Percentiles rank a stretch among this genome's conserved stretches.
phyloP scores from a whole-genome alignment of 768 basidiomycete genomes.

The Auriscalpium microsporum region DNA sequence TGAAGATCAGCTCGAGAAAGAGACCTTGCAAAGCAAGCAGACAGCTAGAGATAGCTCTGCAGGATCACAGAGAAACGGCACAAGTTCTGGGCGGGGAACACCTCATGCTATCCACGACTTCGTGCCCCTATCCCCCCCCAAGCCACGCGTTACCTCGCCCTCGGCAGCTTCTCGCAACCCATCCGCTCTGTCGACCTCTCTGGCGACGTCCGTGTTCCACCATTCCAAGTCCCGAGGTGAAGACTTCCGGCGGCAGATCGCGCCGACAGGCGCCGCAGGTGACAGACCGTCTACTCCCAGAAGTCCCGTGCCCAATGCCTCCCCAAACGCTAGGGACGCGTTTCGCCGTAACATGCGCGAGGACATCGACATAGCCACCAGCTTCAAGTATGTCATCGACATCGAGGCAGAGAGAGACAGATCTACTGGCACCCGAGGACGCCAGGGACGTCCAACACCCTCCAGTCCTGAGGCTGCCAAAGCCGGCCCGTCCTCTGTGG shows the following conservation, averaged over 20 bases:
- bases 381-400: conserved; percentile 39
- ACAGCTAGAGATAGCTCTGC: not conserved
- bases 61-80: not conserved
- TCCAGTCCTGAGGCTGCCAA: not conserved
- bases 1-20: conserved; percentile 33
- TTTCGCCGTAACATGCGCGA: conserved; percentile 42
- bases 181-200: conserved; percentile 66
- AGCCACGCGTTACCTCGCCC: conserved; percentile 30
- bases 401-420: conserved; percentile 31
- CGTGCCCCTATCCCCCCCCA: conserved; percentile 36
- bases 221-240: conserved; percentile 33
- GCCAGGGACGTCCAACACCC: conserved; percentile 2
- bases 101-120: conserved; percentile 45
- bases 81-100: conserved; percentile 4
- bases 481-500: too few relatives aligned
- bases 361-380: conserved; percentile 35
- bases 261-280: conserved; percentile 1
- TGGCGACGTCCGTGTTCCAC: conserved; percentile 51
- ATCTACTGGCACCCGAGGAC: conserved; percentile 10
- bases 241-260: conserved; percentile 6
- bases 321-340: conserved; percentile 19
- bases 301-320: too few relatives aligned
- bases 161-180: conserved; percentile 28
- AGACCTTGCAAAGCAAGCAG: conserved; percentile 10
- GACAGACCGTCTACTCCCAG: too few relatives aligned